Percentiles rank a stretch among this genome's conserved stretches.
These are phyloP conservation scores for Rubroshorea leprosula DNA, from an alignment of 345 rosid species.

Conservation along the genomic window DNA sequence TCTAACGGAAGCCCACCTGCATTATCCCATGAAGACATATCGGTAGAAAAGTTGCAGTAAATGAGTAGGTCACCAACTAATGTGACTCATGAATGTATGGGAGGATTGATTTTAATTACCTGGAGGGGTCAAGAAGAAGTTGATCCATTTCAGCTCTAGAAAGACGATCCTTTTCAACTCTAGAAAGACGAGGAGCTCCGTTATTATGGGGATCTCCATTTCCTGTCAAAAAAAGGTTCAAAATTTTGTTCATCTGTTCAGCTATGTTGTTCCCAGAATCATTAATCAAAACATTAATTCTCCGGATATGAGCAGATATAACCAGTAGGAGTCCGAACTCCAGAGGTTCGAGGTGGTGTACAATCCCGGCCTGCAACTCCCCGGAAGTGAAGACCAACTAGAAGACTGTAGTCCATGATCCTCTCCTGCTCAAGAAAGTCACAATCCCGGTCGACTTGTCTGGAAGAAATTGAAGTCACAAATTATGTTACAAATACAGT, in stretches of 20 bases:
- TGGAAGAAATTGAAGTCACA: conserved; percentile 22
- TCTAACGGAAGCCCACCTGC: conserved; percentile 61
- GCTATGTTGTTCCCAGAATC: conserved; percentile 17
- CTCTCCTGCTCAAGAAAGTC: conserved; percentile 92
- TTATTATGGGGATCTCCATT: conserved; percentile 29
- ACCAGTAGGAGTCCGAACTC: conserved; percentile 64
- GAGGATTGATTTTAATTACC: too few relatives aligned
- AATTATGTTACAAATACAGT: too few relatives aligned
- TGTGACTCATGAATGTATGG: too few relatives aligned
- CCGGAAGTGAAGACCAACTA: conserved; percentile 84
- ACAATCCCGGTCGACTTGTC: conserved; percentile 94
- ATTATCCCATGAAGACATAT: not conserved
- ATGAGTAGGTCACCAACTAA: too few relatives aligned
- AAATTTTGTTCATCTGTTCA: conserved; percentile 11
- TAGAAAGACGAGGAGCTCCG: conserved; percentile 43
- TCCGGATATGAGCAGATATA: conserved; percentile 20
- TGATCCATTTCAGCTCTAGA: conserved; percentile 55
- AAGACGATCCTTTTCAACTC: conserved; percentile 53
- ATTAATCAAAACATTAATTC: not conserved
- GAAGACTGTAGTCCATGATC: conserved; percentile 93
- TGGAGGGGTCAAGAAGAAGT: conserved; percentile 48
- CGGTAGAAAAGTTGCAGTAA: not conserved
- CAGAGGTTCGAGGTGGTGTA: conserved; percentile 43
- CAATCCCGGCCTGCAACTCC: conserved; percentile 40
- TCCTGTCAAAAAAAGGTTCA: conserved; percentile 36